Evolutionary conservation across 768 basidiomycete genomes (phyloP).

Genomic region (Kwoniella botswanensis): DNA sequence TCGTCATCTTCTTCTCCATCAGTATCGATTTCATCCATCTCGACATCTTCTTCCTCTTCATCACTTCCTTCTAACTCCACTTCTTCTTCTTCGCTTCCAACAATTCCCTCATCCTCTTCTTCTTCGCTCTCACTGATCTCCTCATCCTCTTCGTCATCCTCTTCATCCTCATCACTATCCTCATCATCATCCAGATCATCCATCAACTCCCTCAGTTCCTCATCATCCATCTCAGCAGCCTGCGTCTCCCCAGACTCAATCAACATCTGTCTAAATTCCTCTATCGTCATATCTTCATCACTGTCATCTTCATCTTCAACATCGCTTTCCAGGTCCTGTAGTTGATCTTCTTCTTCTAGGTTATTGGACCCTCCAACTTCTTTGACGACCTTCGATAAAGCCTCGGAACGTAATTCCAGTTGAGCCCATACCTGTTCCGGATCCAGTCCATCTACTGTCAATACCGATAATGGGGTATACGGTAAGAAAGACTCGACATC

Average conservation of each 20-base stretch:
- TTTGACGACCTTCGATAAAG: slow-evolving; percentile 72
- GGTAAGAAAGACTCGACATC: slow-evolving; percentile 40
- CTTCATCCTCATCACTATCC: slow-evolving; percentile 54
- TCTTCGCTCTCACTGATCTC: slow-evolving; percentile 32
- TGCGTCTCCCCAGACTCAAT: slow-evolving; percentile 27
- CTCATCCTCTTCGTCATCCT: slow-evolving; percentile 56
- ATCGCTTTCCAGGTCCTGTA: slow-evolving; percentile 52
- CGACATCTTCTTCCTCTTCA: slow-evolving; percentile 42
- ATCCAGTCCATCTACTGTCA: slow-evolving; percentile 79
- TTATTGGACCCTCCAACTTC: slow-evolving; percentile 61
- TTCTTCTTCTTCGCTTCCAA: slow-evolving; percentile 57
- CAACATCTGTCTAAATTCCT: slow-evolving; percentile 37
- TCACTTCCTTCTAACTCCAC: slow-evolving; percentile 54
- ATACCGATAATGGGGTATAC: slow-evolving; percentile 73
- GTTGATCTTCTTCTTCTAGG: slow-evolving; percentile 53
- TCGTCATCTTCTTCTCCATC: slow-evolving; percentile 29
- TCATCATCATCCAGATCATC: slow-evolving; percentile 36
- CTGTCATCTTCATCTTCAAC: slow-evolving; percentile 58
- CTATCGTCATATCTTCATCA: slow-evolving; percentile 53
- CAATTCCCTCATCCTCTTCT: slow-evolving; percentile 31
- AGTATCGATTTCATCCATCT: slow-evolving; percentile 38
- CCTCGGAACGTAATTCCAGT: slow-evolving; percentile 77
- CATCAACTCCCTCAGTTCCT: slow-evolving; percentile 20
- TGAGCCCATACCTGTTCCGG: slow-evolving; percentile 93
- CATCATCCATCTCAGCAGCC: slow-evolving; percentile 19